A percentile compares a stretch with the other conserved stretches of the same genome.
Conservation (phyloP, 257 asterid species). For the Datura wrightii region DNA sequence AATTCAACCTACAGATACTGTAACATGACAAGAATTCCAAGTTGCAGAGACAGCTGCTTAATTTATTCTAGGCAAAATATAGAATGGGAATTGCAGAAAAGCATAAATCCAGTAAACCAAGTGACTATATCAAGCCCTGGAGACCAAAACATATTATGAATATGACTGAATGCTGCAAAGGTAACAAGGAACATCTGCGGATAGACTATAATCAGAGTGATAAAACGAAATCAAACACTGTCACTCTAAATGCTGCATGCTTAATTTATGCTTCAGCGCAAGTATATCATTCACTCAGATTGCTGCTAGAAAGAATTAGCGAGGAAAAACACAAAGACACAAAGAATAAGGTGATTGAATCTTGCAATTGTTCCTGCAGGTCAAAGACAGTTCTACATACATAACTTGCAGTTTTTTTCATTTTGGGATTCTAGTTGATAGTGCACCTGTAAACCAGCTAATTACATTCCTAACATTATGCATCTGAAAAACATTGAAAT, state of each 20-base stretch:
- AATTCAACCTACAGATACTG: conserved; percentile 20
- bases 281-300: background rate
- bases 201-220: background rate
- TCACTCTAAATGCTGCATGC: background rate
- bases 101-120: conserved; percentile 13
- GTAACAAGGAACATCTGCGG: background rate
- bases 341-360: background rate
- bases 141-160: background rate
- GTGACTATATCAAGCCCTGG: background rate
- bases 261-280: background rate
- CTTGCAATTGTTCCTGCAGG: background rate
- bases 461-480: background rate
- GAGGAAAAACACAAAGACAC: background rate
- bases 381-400: background rate
- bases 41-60: conserved; percentile 19
- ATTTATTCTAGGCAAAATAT: background rate
- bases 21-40: conserved; percentile 18
- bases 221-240: background rate
- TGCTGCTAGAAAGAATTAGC: background rate
- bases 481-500: background rate
- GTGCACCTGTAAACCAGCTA: conserved; percentile 18
- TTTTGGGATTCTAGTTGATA: background rate
- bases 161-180: background rate
- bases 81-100: conserved; percentile 1
- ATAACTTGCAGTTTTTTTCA: background rate